Evolutionary conservation across 1,284 basidiomycete genomes (phyloP), one percentile per base, ranked within the genome.

Genomic region (Apiotrichum montevideense): DNA sequence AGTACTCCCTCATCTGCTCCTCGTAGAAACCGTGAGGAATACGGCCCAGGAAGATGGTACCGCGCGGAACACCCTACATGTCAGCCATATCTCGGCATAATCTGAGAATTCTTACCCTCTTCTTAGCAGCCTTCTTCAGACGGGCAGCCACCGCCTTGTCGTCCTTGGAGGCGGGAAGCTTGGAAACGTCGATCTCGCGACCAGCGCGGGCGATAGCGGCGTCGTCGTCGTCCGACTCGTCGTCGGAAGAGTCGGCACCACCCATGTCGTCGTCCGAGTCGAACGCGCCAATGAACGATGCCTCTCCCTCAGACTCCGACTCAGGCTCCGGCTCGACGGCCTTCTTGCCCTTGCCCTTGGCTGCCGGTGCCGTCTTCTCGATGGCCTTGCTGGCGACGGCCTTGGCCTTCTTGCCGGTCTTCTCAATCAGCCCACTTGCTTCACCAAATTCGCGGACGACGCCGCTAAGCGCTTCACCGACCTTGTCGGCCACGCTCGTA

Each of bases 1-100:
- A 96, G 79, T 98, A 98, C 9, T 85, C 84, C 61, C 84, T 85
- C 78, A 98, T 86, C 77, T 98, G 87, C 55, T 89, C 87, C 77
- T 99, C 96, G 77, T 92, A 95, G 79, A 98, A 98, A 21, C 94
- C 95, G 66, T 97, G 91, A 1, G 96, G 96, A 62, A 99, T 83
- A 61, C 92, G 85, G 13, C 91, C 87, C 52, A 99, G 81, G 79
- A 86, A 95, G 34, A 98, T 74, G 0, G 95, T 90, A n/a, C 93
- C 95, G 48, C 90, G 85, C 61, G 82, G 82, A 13, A 58, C 63
- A 56, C 67, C 64, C 74, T 75, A 46, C 4, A 39, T 46, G 46
- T 42, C 45, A 46, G 41, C 21, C 21, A 21, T 21, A 21, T 21
- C 21, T 21, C 21, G 21, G 21, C 21, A 21, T 21, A 21, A 21